Evolutionary conservation across 108 stramenopile species (phyloP), one percentile per base, ranked within the genome.

Genomic region (Fistulifera solaris): DNA sequence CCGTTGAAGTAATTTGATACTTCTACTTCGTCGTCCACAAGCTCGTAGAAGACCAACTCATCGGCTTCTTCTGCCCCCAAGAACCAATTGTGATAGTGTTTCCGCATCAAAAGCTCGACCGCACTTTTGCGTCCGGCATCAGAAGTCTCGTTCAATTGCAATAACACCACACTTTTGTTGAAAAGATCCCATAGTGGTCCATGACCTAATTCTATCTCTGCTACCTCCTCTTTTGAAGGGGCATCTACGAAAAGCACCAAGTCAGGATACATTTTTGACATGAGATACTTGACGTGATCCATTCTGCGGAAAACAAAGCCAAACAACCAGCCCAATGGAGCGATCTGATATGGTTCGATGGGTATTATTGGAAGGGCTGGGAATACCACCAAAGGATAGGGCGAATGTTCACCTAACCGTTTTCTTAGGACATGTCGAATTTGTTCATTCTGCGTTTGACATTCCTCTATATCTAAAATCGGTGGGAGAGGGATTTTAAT

Each of bases 301-400:
- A 80, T 72, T 8, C 48, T 47, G 3, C 61, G 44, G 38, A 85
- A 56, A 8, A 80, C 16, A 19, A 74, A 65, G 19, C 75, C 43
- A 41, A 76, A 43, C 39, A 85, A 76, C 76, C 76, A 78, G 25
- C 66, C 52, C 13, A 85, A 59, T 10, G 83, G 83, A 48, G 67
- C 65, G 4, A 71, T 55, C 24, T 66, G 63, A 41, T 71, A 70
- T 5, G 74, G n/a, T 23, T 61, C 59, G 24, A 78, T 27, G 1
- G 73, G 67, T 14, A 56, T 47, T 0, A 77, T 61, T 28, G 79
- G 79, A 15, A 78, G 40, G 38, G 80, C 83, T 14, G 83, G 79
- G 27, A 85, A 65, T 0, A 85, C 83, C 27, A 85, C 65, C 44
- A 85, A 22, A 2, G 76, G 47, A 35, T 17, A 6, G 26, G 12